phyloP scores from a whole-genome alignment of 2,329 filamentous ascomycete genomes.

The Exophiala phaeomuriformis region DNA sequence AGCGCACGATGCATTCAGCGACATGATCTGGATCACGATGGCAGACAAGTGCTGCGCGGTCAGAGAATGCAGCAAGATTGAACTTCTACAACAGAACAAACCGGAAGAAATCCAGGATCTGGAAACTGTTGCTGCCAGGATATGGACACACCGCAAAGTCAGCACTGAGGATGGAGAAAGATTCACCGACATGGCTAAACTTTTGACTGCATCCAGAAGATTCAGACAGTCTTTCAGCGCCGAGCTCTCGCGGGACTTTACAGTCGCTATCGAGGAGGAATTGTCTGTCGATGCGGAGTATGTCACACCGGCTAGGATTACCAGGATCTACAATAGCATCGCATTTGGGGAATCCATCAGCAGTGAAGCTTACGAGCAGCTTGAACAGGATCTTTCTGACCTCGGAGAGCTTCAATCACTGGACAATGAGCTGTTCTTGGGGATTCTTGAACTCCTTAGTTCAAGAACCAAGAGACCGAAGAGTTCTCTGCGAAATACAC shows the following conservation, averaged over 20 bases:
- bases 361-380: conserved; percentile 67
- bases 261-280: conserved; percentile 61
- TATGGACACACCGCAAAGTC: conserved; percentile 41
- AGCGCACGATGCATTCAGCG: conserved; percentile 61
- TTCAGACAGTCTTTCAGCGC: conserved; percentile 66
- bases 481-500: conserved; percentile 17
- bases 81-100: conserved; percentile 66
- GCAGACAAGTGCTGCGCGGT: conserved; percentile 74
- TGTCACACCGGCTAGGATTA: conserved; percentile 66
- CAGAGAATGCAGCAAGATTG: conserved; percentile 69
- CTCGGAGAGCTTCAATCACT: conserved; percentile 46
- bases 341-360: conserved; percentile 72
- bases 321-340: conserved; percentile 68
- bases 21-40: conserved; percentile 75
- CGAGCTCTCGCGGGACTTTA: conserved; percentile 60
- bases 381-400: conserved; percentile 63
- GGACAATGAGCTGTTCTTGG: conserved; percentile 47
- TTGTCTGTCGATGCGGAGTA: conserved; percentile 65
- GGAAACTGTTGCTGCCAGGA: conserved; percentile 28
- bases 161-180: conserved; percentile 44
- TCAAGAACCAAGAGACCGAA: conserved; percentile 27
- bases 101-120: conserved; percentile 34
- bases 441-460: conserved; percentile 45
- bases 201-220: conserved; percentile 61
- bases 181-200: conserved; percentile 48